These are phyloP conservation scores for Claviceps digitariae DNA, from an alignment of 2,329 filamentous ascomycete species.

Conservation along the genomic window DNA sequence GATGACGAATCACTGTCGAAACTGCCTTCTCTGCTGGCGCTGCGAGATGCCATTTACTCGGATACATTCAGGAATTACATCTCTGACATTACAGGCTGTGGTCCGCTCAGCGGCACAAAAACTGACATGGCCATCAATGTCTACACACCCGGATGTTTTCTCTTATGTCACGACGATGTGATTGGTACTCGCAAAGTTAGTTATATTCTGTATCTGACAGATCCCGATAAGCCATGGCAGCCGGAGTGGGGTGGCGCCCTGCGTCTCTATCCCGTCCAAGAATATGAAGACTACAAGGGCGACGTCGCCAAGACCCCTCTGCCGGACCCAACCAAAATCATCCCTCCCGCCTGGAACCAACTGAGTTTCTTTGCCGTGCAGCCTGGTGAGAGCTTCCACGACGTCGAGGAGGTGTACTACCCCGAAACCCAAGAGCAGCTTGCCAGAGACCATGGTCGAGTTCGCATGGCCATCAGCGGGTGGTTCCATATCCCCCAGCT, in stretches of 20 bases:
- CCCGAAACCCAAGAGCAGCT: slow-evolving; percentile 44
- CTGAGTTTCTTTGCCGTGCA: slow-evolving; percentile 96
- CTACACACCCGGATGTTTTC: slow-evolving; percentile 89
- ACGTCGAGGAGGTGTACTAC: slow-evolving; percentile 95
- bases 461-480: slow-evolving; percentile 95
- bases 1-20: slow-evolving; percentile 74
- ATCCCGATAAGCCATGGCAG: slow-evolving; percentile 85
- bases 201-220: slow-evolving; percentile 92
- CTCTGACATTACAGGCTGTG: slow-evolving; percentile 71
- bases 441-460: slow-evolving; percentile 56
- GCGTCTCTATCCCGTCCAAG: slow-evolving; percentile 65
- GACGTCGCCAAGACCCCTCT: slow-evolving; percentile 66
- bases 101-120: slow-evolving; percentile 79
- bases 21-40: slow-evolving; percentile 73
- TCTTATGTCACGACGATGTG: slow-evolving; percentile 95
- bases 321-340: slow-evolving; percentile 65
- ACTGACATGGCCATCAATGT: slow-evolving; percentile 99
- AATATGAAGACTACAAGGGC: slow-evolving; percentile 50
- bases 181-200: slow-evolving; percentile 93
- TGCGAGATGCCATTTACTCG: slow-evolving; percentile 94
- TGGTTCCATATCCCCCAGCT: slow-evolving; percentile 98
- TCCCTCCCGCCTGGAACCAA: slow-evolving; percentile 94
- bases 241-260: slow-evolving; percentile 86
- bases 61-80: slow-evolving; percentile 79
- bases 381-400: slow-evolving; percentile 97